These are phyloP conservation scores for Conoideocrella luteorostrata DNA, from an alignment of 2,329 filamentous ascomycete species.

Conservation along the genomic window DNA sequence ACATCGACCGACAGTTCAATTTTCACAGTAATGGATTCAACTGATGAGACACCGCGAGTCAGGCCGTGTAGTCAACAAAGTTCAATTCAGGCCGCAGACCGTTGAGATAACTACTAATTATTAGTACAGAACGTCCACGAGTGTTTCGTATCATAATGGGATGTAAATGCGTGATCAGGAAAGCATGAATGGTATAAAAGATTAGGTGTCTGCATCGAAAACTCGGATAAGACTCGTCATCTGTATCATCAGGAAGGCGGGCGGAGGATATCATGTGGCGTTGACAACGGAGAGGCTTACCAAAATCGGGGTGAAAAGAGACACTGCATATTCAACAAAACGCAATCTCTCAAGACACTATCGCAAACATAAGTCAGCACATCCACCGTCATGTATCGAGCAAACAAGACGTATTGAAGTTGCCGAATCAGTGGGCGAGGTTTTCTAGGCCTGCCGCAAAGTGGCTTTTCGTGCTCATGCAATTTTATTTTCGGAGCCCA, in stretches of 20 bases:
- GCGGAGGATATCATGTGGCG: neutral
- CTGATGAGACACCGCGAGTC: too few relatives aligned
- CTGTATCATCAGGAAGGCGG: slow-evolving; percentile 21
- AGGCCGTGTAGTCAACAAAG: too few relatives aligned
- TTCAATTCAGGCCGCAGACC: too few relatives aligned
- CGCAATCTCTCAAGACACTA: slow-evolving; percentile 10
- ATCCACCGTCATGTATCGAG: neutral
- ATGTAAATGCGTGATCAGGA: slow-evolving; percentile 29
- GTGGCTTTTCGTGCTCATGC: slow-evolving; percentile 78
- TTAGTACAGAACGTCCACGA: slow-evolving; percentile 17
- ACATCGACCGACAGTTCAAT: too few relatives aligned
- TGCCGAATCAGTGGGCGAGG: slow-evolving; percentile 84
- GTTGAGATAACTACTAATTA: too few relatives aligned
- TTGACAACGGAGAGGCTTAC: neutral
- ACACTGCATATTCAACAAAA: too few relatives aligned
- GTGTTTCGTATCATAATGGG: neutral
- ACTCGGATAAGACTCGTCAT: slow-evolving; percentile 76
- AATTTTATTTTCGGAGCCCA: slow-evolving; percentile 79
- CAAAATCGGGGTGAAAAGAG: too few relatives aligned
- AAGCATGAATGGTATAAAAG: slow-evolving; percentile 70
- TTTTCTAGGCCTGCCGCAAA: slow-evolving; percentile 99
- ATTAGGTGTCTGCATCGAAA: slow-evolving; percentile 63
- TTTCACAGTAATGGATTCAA: too few relatives aligned
- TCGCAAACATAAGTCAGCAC: too few relatives aligned
- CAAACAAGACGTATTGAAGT: slow-evolving; percentile 10